These are phyloP conservation scores for Phialophora verrucosa DNA, from an alignment of 2,329 filamentous ascomycete genomes.

Conservation along the genomic window DNA sequence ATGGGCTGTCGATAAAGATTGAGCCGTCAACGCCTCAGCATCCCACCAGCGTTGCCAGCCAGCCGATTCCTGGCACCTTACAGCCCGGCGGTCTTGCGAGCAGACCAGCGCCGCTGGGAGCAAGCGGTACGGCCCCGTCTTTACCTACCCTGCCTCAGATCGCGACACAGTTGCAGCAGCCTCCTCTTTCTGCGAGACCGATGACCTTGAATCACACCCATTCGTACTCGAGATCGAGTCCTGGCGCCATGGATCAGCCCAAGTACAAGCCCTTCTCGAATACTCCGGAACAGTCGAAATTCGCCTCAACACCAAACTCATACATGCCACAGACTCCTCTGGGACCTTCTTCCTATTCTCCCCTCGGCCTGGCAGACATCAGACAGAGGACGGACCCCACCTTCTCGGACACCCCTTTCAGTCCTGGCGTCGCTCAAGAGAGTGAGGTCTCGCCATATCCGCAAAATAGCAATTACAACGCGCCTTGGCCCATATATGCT, in stretches of 20 bases:
- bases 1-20: slow-evolving; percentile 63
- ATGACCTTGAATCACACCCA: slow-evolving; percentile 70
- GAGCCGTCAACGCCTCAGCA: slow-evolving; percentile 61
- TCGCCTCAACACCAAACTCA: slow-evolving; percentile 57
- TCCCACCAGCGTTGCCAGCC: slow-evolving; percentile 44
- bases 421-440: slow-evolving; percentile 63
- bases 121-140: slow-evolving; percentile 62
- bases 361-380: slow-evolving; percentile 89
- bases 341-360: slow-evolving; percentile 76
- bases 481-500: slow-evolving; percentile 93
- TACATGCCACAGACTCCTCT: slow-evolving; percentile 61
- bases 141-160: slow-evolving; percentile 62
- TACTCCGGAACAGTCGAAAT: slow-evolving; percentile 70
- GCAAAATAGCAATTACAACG: slow-evolving; percentile 87
- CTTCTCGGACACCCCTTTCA: slow-evolving; percentile 72
- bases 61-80: slow-evolving; percentile 64
- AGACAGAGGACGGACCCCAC: slow-evolving; percentile 82
- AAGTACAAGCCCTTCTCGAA: slow-evolving; percentile 66
- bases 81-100: slow-evolving; percentile 59
- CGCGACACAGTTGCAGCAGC: slow-evolving; percentile 51
- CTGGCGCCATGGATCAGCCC: slow-evolving; percentile 65
- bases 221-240: slow-evolving; percentile 83
- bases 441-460: slow-evolving; percentile 69
- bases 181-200: slow-evolving; percentile 67
- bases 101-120: slow-evolving; percentile 59